A percentile compares a stretch with the other conserved stretches of the same genome.
phyloP scores from a whole-genome alignment of 768 basidiomycete species.

The Phylloporus sp. region DNA sequence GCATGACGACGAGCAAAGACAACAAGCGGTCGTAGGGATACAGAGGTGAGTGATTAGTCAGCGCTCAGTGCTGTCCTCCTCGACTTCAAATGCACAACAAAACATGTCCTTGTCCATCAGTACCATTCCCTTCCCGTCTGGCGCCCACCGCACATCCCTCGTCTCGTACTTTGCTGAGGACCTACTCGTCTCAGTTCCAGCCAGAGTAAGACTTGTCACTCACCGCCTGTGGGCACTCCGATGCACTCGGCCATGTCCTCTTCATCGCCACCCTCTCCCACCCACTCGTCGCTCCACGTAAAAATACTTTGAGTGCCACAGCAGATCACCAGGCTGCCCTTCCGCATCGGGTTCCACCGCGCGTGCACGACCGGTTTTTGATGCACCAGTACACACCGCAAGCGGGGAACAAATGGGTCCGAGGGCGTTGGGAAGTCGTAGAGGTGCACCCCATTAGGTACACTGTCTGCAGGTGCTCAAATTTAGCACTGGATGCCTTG shows the following conservation, averaged over 20 bases:
- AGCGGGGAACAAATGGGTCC: constrained; percentile 52
- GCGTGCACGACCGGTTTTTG: constrained; percentile 58
- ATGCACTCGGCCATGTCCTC: constrained; percentile 87
- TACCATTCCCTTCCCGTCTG: constrained; percentile 79
- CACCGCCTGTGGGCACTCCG: constrained; percentile 82
- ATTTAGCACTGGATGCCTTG: neutral
- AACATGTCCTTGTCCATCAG: constrained; percentile 75
- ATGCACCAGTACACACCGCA: constrained; percentile 69
- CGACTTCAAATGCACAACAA: constrained; percentile 83
- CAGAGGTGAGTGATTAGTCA: constrained; percentile 18
- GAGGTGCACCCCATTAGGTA: constrained; percentile 62
- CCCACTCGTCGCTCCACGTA: constrained; percentile 83
- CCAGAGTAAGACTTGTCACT: neutral
- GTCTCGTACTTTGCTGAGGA: constrained; percentile 64
- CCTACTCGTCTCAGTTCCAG: neutral
- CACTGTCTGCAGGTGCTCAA: constrained; percentile 43
- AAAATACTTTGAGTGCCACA: constrained; percentile 67
- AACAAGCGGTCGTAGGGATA: neutral
- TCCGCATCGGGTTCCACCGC: constrained; percentile 83
- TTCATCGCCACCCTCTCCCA: constrained; percentile 53
- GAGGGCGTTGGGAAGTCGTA: constrained; percentile 66
- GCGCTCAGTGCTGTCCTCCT: constrained; percentile 33
- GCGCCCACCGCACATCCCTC: constrained; percentile 71
- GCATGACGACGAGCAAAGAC: constrained; percentile 38
- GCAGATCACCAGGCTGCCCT: constrained; percentile 63